phyloP scores from a whole-genome alignment of 1,284 basidiomycete species.

The Pisolithus thermaeus region DNA sequence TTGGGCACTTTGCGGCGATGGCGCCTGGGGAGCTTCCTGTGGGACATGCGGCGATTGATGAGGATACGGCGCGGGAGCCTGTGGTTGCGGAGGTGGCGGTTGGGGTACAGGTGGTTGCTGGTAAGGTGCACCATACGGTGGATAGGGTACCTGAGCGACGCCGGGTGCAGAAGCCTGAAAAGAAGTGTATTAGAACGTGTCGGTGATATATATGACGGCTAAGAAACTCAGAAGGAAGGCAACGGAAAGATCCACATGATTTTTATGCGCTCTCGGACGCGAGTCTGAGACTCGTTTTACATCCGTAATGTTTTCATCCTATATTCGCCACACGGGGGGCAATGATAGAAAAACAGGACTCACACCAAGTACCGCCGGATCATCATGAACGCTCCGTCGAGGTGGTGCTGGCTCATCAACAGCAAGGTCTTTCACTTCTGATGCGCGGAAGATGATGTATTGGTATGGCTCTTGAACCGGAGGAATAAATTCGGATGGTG shows the following conservation, averaged over 20 bases:
- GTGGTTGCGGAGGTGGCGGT: constrained; percentile 22
- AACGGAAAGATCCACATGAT: constrained; percentile 52
- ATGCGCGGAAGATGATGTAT: constrained; percentile 79
- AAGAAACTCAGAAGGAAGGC: constrained; percentile 49
- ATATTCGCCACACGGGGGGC: constrained; percentile 7
- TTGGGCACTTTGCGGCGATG: constrained; percentile 10
- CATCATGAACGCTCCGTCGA: constrained; percentile 63
- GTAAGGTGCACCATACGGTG: constrained; percentile 25
- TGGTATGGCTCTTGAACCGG: constrained; percentile 73
- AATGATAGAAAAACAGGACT: constrained; percentile 27
- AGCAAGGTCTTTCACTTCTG: constrained; percentile 74
- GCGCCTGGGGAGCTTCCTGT: constrained; percentile 23
- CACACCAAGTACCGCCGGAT: constrained; percentile 75
- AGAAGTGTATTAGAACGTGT: constrained; percentile 10
- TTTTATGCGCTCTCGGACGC: constrained; percentile 49
- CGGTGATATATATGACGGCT: background rate
- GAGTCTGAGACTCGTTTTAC: constrained; percentile 37
- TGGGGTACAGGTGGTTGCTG: constrained; percentile 23
- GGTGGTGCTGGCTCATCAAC: constrained; percentile 61
- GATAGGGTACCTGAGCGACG: constrained; percentile 23
- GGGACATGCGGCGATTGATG: constrained; percentile 21
- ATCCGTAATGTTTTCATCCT: constrained; percentile 49
- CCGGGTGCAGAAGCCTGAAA: constrained; percentile 32
- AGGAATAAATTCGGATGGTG: constrained; percentile 67
- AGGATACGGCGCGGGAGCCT: constrained; percentile 19